Evolutionary conservation across 345 rosid species (phyloP), one percentile per base, ranked within the genome.

Genomic region (Populus ilicifolia): DNA sequence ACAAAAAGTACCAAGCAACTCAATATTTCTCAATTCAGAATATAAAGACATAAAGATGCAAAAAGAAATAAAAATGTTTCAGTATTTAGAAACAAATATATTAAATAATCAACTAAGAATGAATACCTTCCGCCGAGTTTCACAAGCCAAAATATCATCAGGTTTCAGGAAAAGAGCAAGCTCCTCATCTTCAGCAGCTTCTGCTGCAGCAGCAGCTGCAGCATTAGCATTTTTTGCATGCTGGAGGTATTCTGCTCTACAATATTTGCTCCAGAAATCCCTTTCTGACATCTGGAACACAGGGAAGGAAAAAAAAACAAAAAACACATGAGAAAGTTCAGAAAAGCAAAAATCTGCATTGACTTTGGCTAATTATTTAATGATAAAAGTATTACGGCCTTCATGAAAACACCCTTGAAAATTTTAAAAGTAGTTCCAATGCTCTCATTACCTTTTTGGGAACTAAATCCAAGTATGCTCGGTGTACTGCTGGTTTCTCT

Each of bases 171-270:
- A 93, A 78, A 93, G 85, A 52, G 96, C 97, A 80, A 96, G 97
- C 75, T 91, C 97, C 85, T 93, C 97, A 75, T 96, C 99, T 87
- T 96, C 99, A 70, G 98, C 99, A 76, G 98, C 98, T 81, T 93
- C 99, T 29, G 99, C 99, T 77, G 90, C 93, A n/a, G 91, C 94
- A 74, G 96, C 92, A 77, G 90, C 93, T 25, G 90, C 94, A 78
- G 96, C 92, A 77, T 83, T 79, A 80, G 88, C 85, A 82, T 89
- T 92, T 86, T 84, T 89, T 29, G 93, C 87, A 83, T 88, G 88
- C 72, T 90, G 94, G 82, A 96, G 94, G 87, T 88, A 91, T 78
- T 92, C 98, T 38, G 99, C 99, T 87, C 90, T 90, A 82, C 89
- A 93, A 86, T 92, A 96, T 86, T 96, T 93, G 79, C 92, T 92